Conservation (phyloP, 495 filamentous ascomycete species). For the Aspergillus baeticus region DNA sequence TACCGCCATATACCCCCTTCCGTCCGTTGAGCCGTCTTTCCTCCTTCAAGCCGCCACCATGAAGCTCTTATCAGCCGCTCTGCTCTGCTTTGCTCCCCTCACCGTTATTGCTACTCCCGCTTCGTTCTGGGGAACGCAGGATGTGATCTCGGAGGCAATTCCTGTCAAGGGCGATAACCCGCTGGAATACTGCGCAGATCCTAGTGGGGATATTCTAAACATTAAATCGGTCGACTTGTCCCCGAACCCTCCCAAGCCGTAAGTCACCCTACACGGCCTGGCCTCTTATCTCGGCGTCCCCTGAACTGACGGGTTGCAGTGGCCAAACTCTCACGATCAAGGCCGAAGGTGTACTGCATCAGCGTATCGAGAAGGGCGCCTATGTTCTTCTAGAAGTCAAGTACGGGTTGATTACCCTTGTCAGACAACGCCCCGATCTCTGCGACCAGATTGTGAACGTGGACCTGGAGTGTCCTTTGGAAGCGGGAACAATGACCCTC, state of each 20-base stretch:
- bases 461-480: constrained; percentile 83
- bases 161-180: constrained; percentile 45
- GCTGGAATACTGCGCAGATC: constrained; percentile 63
- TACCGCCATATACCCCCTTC: not conserved
- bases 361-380: constrained; percentile 72
- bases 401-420: constrained; percentile 83
- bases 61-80: constrained; percentile 45
- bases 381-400: constrained; percentile 82
- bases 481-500: constrained; percentile 69
- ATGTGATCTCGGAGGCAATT: constrained; percentile 12
- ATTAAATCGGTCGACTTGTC: constrained; percentile 76
- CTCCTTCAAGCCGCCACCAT: constrained; percentile 26
- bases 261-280: constrained; percentile 48
- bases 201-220: constrained; percentile 59
- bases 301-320: constrained; percentile 45
- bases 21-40: not conserved
- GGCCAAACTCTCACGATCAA: constrained; percentile 76
- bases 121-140: constrained; percentile 28
- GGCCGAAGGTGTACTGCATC: constrained; percentile 67
- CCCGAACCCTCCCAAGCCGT: constrained; percentile 89
- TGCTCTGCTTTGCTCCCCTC: constrained; percentile 34
- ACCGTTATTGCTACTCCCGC: constrained; percentile 34
- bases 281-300: not conserved
- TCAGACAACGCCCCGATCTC: constrained; percentile 74
- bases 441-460: constrained; percentile 87